Evolutionary conservation across 805 yeast genomes (phyloP), one percentile per base, ranked within the genome.

Genomic region (Brettanomyces sp.): DNA sequence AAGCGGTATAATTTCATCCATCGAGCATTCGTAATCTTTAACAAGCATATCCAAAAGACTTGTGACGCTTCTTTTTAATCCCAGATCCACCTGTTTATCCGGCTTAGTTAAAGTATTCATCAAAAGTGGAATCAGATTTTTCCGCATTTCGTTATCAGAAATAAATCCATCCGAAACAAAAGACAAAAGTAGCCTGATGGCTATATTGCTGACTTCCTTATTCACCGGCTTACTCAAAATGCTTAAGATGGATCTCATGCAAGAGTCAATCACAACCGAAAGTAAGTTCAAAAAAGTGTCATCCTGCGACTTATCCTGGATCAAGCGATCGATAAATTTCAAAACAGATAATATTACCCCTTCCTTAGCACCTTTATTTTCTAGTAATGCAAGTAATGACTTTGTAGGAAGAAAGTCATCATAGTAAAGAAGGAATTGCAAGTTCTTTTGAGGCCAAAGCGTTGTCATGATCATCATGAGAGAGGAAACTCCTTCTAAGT

Each of bases 401-500:
- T 54, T 59, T 0, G 76, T 70, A 6, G 88, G 76, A 2, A 74
- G 68, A 43, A 64, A 69, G 41, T 82, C 73, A 50, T 85, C 84
- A 45, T 70, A 63, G 46, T 71, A 72, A 39, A 87, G 62, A 48
- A 82, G 76, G 12, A 69, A 68, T 41, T 72, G 65, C 36, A 82
- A 68, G 22, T 67, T 65, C 4, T 68, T 65, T 32, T 64, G 59
- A 4, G 69, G 58, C 42, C 84, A 67, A 80, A 95, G 76, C 7
- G 74, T 65, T 5, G 77, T 63, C 55, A 91, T 74, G 8, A 88
- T 58, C 46, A 70, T 76, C 76, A 90, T 66, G 39, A 91, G 59
- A 0, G 95, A 74, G 0, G 97, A 88, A 0, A 91, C 82, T 55
- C 84, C 88, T 57, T 88, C 95, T 32, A 83, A 67, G 59, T 91